Percentiles rank a stretch among this genome's conserved stretches.
Evolutionary conservation across 257 asterid species (phyloP).

Genomic region (Catharanthus roseus): DNA sequence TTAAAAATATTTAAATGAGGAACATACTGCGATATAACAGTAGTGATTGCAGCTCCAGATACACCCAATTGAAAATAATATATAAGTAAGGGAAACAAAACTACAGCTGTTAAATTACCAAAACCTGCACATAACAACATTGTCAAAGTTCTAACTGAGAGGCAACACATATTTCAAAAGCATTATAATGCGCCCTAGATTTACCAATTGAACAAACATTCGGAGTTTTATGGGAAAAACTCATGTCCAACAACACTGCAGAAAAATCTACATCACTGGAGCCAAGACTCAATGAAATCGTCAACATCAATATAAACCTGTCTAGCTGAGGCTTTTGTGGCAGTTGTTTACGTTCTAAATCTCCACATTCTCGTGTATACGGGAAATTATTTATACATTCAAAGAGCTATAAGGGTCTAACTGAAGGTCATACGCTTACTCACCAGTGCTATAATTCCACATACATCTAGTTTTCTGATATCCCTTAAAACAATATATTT

Average conservation of each 20-base stretch:
- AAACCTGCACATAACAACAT: conserved; percentile 51
- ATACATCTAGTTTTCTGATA: not conserved
- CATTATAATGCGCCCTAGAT: not conserved
- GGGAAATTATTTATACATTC: not conserved
- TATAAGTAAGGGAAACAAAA: conserved; percentile 76
- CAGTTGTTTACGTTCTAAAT: not conserved
- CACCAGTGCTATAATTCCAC: not conserved
- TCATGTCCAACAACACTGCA: not conserved
- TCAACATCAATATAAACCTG: not conserved
- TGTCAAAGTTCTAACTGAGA: conserved; percentile 11
- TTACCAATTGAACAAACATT: not conserved
- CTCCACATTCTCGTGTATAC: not conserved
- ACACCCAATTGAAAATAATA: conserved; percentile 65
- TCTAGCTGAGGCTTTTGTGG: not conserved
- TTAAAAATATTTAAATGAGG: conserved; percentile 2
- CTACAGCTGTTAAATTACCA: conserved; percentile 68
- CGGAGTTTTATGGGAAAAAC: not conserved
- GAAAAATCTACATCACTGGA: not conserved
- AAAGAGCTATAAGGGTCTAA: not conserved
- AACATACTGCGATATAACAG: conserved; percentile 86
- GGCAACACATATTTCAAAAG: conserved; percentile 8
- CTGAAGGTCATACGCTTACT: not conserved
- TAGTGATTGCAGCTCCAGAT: conserved; percentile 94
- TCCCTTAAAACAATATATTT: not conserved
- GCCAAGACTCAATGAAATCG: not conserved